These are phyloP conservation scores for Ambrosiella cleistominuta DNA, from an alignment of 2,329 filamentous ascomycete genomes.

Conservation along the genomic window DNA sequence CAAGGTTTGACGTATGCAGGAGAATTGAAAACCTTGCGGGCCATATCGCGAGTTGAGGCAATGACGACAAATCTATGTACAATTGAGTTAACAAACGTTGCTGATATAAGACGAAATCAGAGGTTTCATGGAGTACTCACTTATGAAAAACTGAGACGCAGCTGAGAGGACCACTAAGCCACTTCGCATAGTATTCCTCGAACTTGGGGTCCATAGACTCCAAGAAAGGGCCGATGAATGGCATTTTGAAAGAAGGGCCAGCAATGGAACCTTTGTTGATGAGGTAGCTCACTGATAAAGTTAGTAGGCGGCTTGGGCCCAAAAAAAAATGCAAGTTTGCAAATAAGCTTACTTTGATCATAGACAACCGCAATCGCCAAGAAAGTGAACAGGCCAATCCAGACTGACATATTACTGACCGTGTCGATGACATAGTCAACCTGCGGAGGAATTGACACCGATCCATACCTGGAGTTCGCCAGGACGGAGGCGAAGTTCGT, in stretches of 20 bases:
- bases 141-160: conserved; percentile 99
- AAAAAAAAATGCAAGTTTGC: not conserved
- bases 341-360: conserved; percentile 59
- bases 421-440: conserved; percentile 37
- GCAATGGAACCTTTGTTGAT: conserved; percentile 58
- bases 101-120: not conserved
- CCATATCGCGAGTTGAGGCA: conserved; percentile 84
- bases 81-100: not conserved
- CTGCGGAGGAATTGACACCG: conserved; percentile 34
- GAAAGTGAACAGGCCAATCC: conserved; percentile 40
- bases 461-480: conserved; percentile 38
- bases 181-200: conserved; percentile 78
- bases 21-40: conserved; percentile 92
- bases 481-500: conserved; percentile 53
- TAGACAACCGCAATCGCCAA: conserved; percentile 59
- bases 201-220: conserved; percentile 86
- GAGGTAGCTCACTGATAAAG: conserved; percentile 49
- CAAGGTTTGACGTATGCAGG: conserved; percentile 85
- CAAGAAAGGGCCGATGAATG: conserved; percentile 90
- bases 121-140: conserved; percentile 32
- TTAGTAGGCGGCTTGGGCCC: not conserved
- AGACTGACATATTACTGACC: conserved; percentile 28
- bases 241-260: conserved; percentile 58
- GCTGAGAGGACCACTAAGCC: conserved; percentile 77
- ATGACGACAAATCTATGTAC: conserved; percentile 76